Evolutionary conservation across 1,284 basidiomycete genomes (phyloP), one percentile per base, ranked within the genome.

Genomic region (Fomitopsis pinicola): DNA sequence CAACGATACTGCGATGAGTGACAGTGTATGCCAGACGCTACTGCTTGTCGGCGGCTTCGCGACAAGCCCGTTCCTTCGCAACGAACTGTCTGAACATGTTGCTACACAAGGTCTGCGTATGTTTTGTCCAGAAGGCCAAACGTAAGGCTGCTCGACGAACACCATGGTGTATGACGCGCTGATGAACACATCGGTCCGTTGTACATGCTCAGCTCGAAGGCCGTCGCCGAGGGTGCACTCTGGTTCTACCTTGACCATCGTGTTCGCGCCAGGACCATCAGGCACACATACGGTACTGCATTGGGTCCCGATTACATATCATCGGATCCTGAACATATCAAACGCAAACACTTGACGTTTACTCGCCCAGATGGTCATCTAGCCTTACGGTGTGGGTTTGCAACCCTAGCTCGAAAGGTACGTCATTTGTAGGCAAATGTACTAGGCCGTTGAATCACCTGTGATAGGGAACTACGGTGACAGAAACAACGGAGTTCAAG

Each of bases 1-100:
- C 30, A 8, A 33, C n/a, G n/a, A 40, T 36, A 7, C 8, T 33
- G 33, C 28, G 19, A 36, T 33, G 30, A 33, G 19, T 48, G 48
- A 36, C 17, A 8, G 17, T 10, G 42, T 9, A 50, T 15, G 35
- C 22, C 52, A 77, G 78, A 71, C 69, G 3, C 64, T 76, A 40
- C 77, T 79, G 54, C 70, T 80, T 12, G 72, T 78, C 1, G 78
- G 78, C 0, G 74, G 76, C 28, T 79, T 79, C 45, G 74, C 77
- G 0, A 50, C 48, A 15, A 50, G 45, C 8, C 45, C 45, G 7
- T 46, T 46, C 17, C 48, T 50, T 3, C 48, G 48, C 7, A 22
- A 10, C 3, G 28, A 33, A 15, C 22, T 46, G 2, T 9, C 9
- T 2, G 9, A 10, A n/a, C 48, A 50, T n/a, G 2, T 12, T 12